phyloP scores from a whole-genome alignment of 2,329 filamentous ascomycete species.

The Nectriaceae sp. region DNA sequence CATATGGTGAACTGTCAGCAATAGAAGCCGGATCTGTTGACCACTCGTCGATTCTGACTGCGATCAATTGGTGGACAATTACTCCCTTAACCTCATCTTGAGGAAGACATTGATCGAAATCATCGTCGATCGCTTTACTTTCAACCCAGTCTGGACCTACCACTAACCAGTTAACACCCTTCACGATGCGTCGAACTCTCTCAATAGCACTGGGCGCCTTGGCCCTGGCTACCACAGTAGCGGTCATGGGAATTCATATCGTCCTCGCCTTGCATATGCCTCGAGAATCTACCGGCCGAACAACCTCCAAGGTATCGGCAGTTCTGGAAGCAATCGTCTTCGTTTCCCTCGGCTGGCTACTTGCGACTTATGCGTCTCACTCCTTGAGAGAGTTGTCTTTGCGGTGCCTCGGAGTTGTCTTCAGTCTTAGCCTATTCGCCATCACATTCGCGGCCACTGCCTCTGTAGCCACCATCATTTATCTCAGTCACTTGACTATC shows the following conservation, averaged over 20 bases:
- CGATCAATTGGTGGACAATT: too few relatives aligned
- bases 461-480: constrained; percentile 46
- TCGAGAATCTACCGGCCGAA: constrained; percentile 22
- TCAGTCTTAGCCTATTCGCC: constrained; percentile 36
- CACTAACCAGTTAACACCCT: not conserved
- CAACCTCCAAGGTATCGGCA: constrained; percentile 28
- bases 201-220: constrained; percentile 21
- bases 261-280: constrained; percentile 21
- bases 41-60: too few relatives aligned
- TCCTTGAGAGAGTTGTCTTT: constrained; percentile 25
- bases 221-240: constrained; percentile 23
- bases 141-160: too few relatives aligned
- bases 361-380: constrained; percentile 34
- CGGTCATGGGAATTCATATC: constrained; percentile 20
- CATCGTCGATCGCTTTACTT: too few relatives aligned
- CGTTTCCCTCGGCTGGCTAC: constrained; percentile 29
- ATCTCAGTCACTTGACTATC: constrained; percentile 31
- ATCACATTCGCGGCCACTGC: constrained; percentile 48
- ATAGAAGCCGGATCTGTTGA: too few relatives aligned
- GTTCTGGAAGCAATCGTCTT: constrained; percentile 31
- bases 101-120: too few relatives aligned
- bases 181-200: constrained; percentile 2
- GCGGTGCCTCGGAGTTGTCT: constrained; percentile 25
- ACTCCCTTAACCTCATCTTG: too few relatives aligned
- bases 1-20: too few relatives aligned